These are phyloP conservation scores for Fusarium poae DNA, from an alignment of 2,329 filamentous ascomycete species.

Conservation along the genomic window DNA sequence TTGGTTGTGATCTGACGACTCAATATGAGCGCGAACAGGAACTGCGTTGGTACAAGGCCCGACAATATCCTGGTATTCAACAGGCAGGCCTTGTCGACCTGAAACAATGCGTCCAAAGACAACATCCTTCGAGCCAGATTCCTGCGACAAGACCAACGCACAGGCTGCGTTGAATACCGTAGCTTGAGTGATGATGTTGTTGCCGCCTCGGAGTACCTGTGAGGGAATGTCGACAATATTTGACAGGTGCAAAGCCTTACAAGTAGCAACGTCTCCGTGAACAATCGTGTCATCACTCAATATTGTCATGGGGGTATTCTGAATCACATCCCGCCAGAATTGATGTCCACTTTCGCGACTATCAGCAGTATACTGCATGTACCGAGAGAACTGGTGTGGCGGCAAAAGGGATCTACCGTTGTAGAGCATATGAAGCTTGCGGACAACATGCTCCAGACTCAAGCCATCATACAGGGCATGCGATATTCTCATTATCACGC, in stretches of 20 bases:
- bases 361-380: conserved; percentile 27
- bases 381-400: conserved; percentile 33
- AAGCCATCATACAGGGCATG: conserved; percentile 46
- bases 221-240: conserved; percentile 11
- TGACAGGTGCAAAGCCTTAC: conserved; percentile 12
- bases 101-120: conserved; percentile 42
- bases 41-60: conserved; percentile 22
- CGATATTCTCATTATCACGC: conserved; percentile 34
- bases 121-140: conserved; percentile 15
- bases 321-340: conserved; percentile 23
- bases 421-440: conserved; percentile 32
- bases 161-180: conserved; percentile 14
- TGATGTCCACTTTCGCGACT: not conserved
- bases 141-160: not conserved
- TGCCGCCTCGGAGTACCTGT: not conserved
- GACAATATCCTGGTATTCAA: conserved; percentile 33
- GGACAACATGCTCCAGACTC: conserved; percentile 38
- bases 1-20: not conserved
- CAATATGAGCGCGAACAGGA: conserved; percentile 9
- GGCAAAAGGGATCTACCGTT: conserved; percentile 18
- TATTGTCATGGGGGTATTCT: conserved; percentile 6
- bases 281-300: not conserved
- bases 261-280: not conserved
- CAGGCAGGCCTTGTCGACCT: conserved; percentile 31
- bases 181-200: conserved; percentile 10